Evolutionary conservation across 2,329 filamentous ascomycete genomes (phyloP), one percentile per base, ranked within the genome.

Genomic region (Paramyrothecium sp.): DNA sequence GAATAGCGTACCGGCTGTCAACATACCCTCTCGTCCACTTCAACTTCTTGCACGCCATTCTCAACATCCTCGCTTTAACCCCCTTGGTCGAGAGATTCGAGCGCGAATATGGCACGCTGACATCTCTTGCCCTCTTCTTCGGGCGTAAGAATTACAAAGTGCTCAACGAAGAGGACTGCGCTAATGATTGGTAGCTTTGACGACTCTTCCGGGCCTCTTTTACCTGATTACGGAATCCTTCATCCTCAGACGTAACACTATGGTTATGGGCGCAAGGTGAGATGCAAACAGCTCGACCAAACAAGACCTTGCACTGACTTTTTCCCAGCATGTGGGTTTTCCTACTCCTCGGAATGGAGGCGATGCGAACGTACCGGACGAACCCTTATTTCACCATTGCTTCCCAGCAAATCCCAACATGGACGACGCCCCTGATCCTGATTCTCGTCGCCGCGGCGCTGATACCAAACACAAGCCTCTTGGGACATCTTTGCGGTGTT

Each of bases 51-150:
- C 95, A 98, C 74, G 82, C 89, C 60, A 68, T 93, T 54, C 78
- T 96, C 69, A 97, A 98, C 74, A 72, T 92, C 22, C 54, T 96
- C 61, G 90, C 92, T 21, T 73, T 98, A 61, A 88, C 89, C 44
- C 95, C 95, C n/a, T 79, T 99, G 54, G 78, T 99, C 72, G 94
- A 97, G 75, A 86, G 93, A 60, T 99, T 98, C 73, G 95, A 99
- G 77, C 84, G 86, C 60, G 94, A 97, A 72, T 88, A 96, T 73
- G 95, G 95, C 54, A 98, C 94, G 8, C 79, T 98, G 68, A 91
- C 91, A 23, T 89, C 92, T n/a, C 72, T 96, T 61, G 86, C 91
- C 38, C 80, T 98, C 54, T 97, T 98, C 73, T 86, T 95, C 67
- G 95, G 95, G 57, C 93, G 92, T 96, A 81, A 79, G 92, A 83